Evolutionary conservation across 2,329 filamentous ascomycete species (phyloP), one percentile per base, ranked within the genome.

Genomic region (Colletotrichum cordylinicola): DNA sequence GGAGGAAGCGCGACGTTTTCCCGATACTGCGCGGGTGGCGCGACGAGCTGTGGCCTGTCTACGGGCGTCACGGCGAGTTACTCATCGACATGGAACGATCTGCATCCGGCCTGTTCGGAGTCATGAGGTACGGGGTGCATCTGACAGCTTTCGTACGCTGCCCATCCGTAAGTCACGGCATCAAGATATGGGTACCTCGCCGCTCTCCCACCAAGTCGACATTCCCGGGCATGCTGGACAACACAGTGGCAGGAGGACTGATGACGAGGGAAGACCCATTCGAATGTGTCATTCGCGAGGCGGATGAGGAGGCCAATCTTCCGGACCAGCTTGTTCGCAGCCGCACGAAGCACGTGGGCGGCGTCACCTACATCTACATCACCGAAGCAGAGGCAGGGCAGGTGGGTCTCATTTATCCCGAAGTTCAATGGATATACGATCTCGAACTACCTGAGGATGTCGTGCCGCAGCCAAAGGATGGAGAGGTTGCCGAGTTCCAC

Each of bases 171-270:
- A 84, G 83, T 52, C 84, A 89, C 68, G 93, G 93, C 21, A 85
- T 98, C 60, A 93, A 92, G 81, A 88, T 99, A 55, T 98, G 97
- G 96, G 91, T 98, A 2, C 94, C 97, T 5, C 90, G 93, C 61
- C 90, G 97, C 12, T 91, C 96, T 15, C 88, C 88, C 67, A 91
- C 88, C 74, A 99, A 98, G 87, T 92, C 94, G 79, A 98, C 96
- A 0, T 99, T 96, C 82, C 93, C 94, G 0, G 91, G 94, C n/a
- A 96, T 98, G 90, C 88, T 99, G 78, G 97, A 99, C 84, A 99
- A 98, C 84, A 96, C 96, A 2, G 97, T 98, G 8, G 97, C 96
- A 0, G 91, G 91, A n/a, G 91, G 95, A 0, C 93, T 98, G 79
- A 93, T 94, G 83, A 94, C 95, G 1, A 94, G 93, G 16, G 96